Evolutionary conservation across 1,284 basidiomycete genomes (phyloP).

Genomic region (Apiotrichum veenhuisii): DNA sequence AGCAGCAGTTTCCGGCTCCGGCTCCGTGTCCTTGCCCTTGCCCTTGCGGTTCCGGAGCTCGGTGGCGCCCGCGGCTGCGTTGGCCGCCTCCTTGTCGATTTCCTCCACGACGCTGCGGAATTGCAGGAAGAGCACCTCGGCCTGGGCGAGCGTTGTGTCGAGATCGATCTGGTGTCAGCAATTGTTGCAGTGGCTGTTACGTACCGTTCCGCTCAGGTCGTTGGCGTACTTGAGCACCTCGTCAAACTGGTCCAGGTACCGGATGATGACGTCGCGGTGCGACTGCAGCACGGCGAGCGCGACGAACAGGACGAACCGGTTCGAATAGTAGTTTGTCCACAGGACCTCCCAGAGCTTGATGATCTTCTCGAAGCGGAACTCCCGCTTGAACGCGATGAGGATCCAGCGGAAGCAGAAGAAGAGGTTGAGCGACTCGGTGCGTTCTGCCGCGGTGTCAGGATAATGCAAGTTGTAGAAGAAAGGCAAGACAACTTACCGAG

Average conservation of each 20-base stretch:
- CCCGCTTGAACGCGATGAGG: conserved; percentile 84
- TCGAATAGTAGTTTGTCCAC: conserved; percentile 90
- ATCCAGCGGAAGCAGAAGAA: conserved; percentile 95
- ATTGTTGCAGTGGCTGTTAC: conserved; percentile 8
- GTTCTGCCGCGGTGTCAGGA: conserved; percentile 55
- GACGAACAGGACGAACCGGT: conserved; percentile 85
- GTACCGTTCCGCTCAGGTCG: conserved; percentile 76
- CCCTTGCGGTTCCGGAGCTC: not conserved
- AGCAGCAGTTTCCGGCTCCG: not conserved
- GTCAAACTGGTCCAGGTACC: conserved; percentile 77
- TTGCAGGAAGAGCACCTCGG: conserved; percentile 79
- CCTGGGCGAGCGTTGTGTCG: conserved; percentile 83
- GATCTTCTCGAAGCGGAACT: conserved; percentile 87
- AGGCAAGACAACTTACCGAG: conserved; percentile 49
- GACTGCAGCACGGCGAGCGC: conserved; percentile 90
- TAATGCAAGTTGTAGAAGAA: conserved; percentile 56
- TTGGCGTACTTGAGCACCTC: conserved; percentile 86
- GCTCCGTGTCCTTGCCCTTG: not conserved
- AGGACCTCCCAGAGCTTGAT: conserved; percentile 86
- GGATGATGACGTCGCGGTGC: conserved; percentile 86
- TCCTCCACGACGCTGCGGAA: conserved; percentile 65
- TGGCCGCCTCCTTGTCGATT: conserved; percentile 56
- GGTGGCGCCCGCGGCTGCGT: not conserved
- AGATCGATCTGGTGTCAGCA: conserved; percentile 63
- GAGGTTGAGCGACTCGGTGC: conserved; percentile 79